Conservation (phyloP, 2,329 filamentous ascomycete species). For the Colletotrichum kahawae region DNA sequence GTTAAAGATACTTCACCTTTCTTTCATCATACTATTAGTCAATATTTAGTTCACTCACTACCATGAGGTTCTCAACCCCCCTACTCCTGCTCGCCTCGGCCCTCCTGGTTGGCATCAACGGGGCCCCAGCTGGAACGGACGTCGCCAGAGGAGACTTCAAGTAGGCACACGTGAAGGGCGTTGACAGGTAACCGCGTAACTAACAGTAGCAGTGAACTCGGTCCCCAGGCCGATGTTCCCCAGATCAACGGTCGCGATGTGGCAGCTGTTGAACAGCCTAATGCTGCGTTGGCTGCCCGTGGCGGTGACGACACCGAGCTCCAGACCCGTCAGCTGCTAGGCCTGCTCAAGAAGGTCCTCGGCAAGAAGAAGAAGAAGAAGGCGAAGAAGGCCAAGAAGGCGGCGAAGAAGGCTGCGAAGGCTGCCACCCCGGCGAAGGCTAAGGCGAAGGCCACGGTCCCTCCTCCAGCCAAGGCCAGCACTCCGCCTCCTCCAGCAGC, state of each 20-base stretch:
- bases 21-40: not conserved
- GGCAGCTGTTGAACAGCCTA: conserved; percentile 3
- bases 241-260: not conserved
- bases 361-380: conserved; percentile 4
- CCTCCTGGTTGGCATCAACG: conserved; percentile 16
- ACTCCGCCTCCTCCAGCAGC: not conserved
- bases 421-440: not conserved
- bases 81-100: conserved; percentile 13
- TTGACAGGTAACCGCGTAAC: not conserved
- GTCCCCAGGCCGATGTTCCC: not conserved
- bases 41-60: not conserved
- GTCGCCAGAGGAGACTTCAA: not conserved
- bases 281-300: not conserved
- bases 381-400: not conserved
- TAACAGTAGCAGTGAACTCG: not conserved
- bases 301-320: not conserved
- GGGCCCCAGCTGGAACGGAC: conserved; percentile 7
- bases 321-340: not conserved
- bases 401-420: not conserved
- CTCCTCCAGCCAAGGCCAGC: not conserved
- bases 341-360: not conserved
- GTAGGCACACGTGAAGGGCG: not conserved
- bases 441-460: not conserved
- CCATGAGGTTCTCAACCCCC: conserved; percentile 6
- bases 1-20: not conserved